Evolutionary conservation across 2,329 filamentous ascomycete species (phyloP).

Genomic region (Xylariales sp.): DNA sequence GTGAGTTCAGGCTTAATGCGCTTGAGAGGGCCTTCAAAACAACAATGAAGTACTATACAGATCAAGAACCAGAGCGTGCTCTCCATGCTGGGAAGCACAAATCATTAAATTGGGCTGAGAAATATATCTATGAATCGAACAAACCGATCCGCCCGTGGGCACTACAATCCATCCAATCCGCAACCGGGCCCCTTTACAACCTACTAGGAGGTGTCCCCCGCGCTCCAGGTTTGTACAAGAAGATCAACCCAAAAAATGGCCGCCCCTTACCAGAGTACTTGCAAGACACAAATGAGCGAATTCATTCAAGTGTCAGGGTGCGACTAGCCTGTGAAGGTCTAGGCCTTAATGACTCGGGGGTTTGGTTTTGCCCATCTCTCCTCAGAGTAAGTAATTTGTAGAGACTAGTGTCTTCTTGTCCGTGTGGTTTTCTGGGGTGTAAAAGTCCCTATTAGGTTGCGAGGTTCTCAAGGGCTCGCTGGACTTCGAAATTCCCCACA

Average conservation of each 20-base stretch:
- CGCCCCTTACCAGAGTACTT: slow-evolving; percentile 55
- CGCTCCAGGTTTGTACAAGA: slow-evolving; percentile 62
- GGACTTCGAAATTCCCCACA: background rate
- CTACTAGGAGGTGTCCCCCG: slow-evolving; percentile 57
- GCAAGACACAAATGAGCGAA: slow-evolving; percentile 64
- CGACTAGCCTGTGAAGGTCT: slow-evolving; percentile 63
- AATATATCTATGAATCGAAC: slow-evolving; percentile 60
- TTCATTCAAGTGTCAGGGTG: slow-evolving; percentile 66
- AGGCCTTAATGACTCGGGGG: slow-evolving; percentile 59
- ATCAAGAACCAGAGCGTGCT: slow-evolving; percentile 43
- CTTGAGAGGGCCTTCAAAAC: slow-evolving; percentile 48
- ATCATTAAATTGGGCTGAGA: slow-evolving; percentile 56
- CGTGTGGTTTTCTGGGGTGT: background rate
- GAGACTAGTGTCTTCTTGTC: background rate
- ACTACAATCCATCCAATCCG: slow-evolving; percentile 58
- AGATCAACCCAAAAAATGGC: slow-evolving; percentile 56
- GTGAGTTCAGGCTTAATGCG: slow-evolving; percentile 57
- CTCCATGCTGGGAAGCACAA: slow-evolving; percentile 15
- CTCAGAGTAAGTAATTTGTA: slow-evolving; percentile 38
- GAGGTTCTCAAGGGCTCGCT: background rate
- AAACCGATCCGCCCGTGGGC: slow-evolving; percentile 61
- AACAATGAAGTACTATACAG: slow-evolving; percentile 56
- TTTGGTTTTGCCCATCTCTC: slow-evolving; percentile 62
- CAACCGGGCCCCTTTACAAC: slow-evolving; percentile 56
- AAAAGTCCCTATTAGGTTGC: background rate